Evolutionary conservation across 2,329 filamentous ascomycete species (phyloP), one percentile per base, ranked within the genome.

Genomic region (Ophiobolus disseminans): DNA sequence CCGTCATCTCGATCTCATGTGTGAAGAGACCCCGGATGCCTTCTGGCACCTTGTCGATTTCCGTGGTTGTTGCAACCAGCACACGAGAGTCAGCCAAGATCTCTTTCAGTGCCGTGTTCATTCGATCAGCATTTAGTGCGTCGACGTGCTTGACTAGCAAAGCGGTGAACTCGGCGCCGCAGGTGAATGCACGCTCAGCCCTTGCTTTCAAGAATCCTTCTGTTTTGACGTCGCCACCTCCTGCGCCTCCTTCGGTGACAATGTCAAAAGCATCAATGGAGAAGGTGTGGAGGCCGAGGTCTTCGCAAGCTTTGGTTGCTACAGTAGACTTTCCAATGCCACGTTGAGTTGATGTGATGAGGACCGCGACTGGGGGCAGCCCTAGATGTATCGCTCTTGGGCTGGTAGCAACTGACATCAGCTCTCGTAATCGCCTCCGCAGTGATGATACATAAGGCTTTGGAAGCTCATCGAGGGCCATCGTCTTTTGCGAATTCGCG

Each of bases 11-110:
- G 32, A 99, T 81, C 73, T 99, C 94, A 64, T 99, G 93, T 0
- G 91, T 96, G 71, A 99, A 97, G 2, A 97, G 79, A 9, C 91
- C 91, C 43, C 94, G 85, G 16, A 97, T 86, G 0, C 89, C 89
- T 63, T 97, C 92, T 0, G 93, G 90, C 1, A 99, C 85, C 72
- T 97, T 95, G 68, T 97, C 94, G 0, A 97, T 86, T 60, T 97
- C 93, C 5, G 91, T 96, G 0, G 93, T 97, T 0, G 94, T 99
- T 0, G 94, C 93, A 60, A 99, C 86, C 19, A 99, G 76, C 2
- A 97, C 90, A 45, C 94, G 81, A 3, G 86, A 86, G 37, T 89
- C 87, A n/a, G 84, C 80, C 17, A 97, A 75, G 2, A 97, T 86
- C 53, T 96, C 90, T 66, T 90, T 89, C 67, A 99, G 80, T 0